Conservation (phyloP, 2,329 filamentous ascomycete genomes). For the Fusarium metavorans region DNA sequence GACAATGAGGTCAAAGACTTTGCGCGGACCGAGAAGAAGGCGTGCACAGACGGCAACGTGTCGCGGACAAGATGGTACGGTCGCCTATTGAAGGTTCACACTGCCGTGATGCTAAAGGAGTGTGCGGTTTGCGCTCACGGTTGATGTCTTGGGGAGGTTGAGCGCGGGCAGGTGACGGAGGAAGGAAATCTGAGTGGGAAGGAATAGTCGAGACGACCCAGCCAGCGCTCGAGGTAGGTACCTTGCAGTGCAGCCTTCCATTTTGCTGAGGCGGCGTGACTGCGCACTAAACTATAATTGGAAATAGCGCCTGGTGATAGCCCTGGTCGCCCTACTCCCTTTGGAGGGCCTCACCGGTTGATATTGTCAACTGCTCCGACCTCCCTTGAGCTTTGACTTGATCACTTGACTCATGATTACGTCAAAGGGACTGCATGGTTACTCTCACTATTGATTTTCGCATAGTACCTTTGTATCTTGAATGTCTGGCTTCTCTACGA, state of each 20-base stretch:
- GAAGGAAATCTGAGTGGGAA: constrained; percentile 37
- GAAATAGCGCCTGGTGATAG: constrained; percentile 21
- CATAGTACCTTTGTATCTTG: background rate
- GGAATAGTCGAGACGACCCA: constrained; percentile 36
- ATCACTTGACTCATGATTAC: constrained; percentile 9
- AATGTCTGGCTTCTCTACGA: background rate
- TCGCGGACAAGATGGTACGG: constrained; percentile 20
- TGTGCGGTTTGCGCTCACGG: constrained; percentile 24
- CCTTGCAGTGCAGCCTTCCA: constrained; percentile 31
- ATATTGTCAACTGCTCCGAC: background rate
- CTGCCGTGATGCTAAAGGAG: constrained; percentile 22
- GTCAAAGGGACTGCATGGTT: background rate
- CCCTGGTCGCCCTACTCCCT: constrained; percentile 30
- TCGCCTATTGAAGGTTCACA: constrained; percentile 28
- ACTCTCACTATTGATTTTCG: background rate
- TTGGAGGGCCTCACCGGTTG: background rate
- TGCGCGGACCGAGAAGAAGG: constrained; percentile 30
- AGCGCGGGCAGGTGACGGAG: constrained; percentile 28
- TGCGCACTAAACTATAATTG: constrained; percentile 27
- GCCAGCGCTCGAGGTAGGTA: constrained; percentile 30
- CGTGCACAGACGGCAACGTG: constrained; percentile 31
- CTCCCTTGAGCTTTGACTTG: constrained; percentile 1
- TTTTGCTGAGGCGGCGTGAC: constrained; percentile 37
- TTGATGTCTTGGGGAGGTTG: constrained; percentile 31
- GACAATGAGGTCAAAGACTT: constrained; percentile 21